Percentiles rank a stretch among this genome's conserved stretches.
phyloP scores from a whole-genome alignment of 2,329 filamentous ascomycete genomes.

The Diaporthe amygdali region DNA sequence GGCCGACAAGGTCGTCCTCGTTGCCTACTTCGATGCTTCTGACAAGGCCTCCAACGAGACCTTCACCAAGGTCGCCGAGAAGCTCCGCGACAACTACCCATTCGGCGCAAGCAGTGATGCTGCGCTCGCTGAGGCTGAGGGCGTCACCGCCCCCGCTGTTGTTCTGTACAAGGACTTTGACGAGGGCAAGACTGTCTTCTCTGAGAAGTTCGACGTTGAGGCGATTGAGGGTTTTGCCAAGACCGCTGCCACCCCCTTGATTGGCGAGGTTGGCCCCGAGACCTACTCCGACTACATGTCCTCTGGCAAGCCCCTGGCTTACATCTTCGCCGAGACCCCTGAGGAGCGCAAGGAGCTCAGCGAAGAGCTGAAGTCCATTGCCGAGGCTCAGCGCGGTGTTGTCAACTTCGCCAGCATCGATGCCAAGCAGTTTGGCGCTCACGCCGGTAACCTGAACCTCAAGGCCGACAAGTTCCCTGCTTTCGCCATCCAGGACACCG shows the following conservation, averaged over 20 bases:
- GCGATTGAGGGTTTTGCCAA: conserved; percentile 84
- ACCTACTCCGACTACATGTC: conserved; percentile 97
- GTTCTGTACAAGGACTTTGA: conserved; percentile 98
- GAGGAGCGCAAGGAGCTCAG: conserved; percentile 87
- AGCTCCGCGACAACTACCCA: conserved; percentile 87
- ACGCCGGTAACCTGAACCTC: conserved; percentile 96
- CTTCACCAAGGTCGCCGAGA: conserved; percentile 75
- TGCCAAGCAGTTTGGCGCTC: conserved; percentile 89
- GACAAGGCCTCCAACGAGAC: conserved; percentile 89
- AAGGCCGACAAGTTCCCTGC: conserved; percentile 94
- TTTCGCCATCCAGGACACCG: conserved; percentile 95
- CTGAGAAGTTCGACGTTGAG: conserved; percentile 80
- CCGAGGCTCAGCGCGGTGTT: conserved; percentile 89
- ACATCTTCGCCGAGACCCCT: conserved; percentile 92
- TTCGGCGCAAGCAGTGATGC: conserved; percentile 89
- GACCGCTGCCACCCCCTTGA: conserved; percentile 83
- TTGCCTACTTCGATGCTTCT: conserved; percentile 82
- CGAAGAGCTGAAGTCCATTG: conserved; percentile 81
- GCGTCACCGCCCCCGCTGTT: conserved; percentile 83
- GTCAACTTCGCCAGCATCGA: conserved; percentile 99
- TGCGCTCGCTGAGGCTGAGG: conserved; percentile 85
- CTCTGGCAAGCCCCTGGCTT: conserved; percentile 88
- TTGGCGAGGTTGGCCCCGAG: conserved; percentile 96
- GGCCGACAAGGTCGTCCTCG: conserved; percentile 92
- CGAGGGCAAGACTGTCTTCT: conserved; percentile 88